Percentiles rank a stretch among this genome's conserved stretches.
phyloP scores from a whole-genome alignment of 2,329 filamentous ascomycete genomes.

The Venturiaceae sp. region DNA sequence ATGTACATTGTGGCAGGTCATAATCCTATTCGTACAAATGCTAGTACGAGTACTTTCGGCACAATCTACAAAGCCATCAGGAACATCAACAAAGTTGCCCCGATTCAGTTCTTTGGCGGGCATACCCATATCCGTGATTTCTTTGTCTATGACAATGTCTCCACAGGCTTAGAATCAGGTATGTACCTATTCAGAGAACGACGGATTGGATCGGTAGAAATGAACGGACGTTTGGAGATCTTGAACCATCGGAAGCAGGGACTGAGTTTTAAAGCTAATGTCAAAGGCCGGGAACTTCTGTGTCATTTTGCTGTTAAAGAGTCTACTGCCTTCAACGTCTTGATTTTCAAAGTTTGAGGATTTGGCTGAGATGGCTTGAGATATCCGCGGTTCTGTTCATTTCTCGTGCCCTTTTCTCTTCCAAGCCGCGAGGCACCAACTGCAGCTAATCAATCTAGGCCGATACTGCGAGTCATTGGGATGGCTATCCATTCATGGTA shows the following conservation, averaged over 20 bases:
- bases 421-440: neutral
- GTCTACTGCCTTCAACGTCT: too few species aligned
- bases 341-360: too few species aligned
- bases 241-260: neutral
- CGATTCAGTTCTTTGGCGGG: constrained; percentile 56
- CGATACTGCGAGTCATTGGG: constrained; percentile 58
- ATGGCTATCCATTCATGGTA: constrained; percentile 55
- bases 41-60: constrained; percentile 29
- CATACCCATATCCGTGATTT: constrained; percentile 59
- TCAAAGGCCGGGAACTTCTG: too few species aligned
- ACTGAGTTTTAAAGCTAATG: too few species aligned
- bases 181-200: neutral
- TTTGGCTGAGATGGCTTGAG: too few species aligned
- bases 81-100: constrained; percentile 43
- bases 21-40: constrained; percentile 42
- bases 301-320: too few species aligned
- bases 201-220: neutral
- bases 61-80: constrained; percentile 51
- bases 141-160: constrained; percentile 50
- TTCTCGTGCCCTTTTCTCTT: neutral
- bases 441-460: neutral
- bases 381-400: neutral
- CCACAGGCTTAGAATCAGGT: constrained; percentile 51
- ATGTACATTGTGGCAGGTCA: constrained; percentile 56
- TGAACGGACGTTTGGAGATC: neutral